Base-by-base conservation (phyloP, 306 rosid species). In the Albizia julibrissin region DNA sequence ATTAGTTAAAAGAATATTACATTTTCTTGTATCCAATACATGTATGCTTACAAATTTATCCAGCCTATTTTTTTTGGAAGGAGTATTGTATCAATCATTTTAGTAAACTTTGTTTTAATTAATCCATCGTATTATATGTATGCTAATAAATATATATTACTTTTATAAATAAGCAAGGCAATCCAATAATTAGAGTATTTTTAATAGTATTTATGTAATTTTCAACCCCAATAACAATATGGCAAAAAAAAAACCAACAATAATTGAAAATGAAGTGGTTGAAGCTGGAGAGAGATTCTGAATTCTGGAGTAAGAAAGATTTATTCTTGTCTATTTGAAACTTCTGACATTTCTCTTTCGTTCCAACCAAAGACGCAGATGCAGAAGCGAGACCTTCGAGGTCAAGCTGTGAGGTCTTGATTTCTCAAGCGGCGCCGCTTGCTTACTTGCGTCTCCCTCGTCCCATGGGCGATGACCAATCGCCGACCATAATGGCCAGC, bases 391-490 rank as follows among this genome's bases (percentile, higher is more conserved):
- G 46, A 56, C 47, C 26, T 69, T 27, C 76, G 21, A 24, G 42
- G 52, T 34, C n/a, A 5, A 22, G 26, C 59, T 43, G 22, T 84
- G 34, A 44, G 42, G 7, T 46, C 58, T 27, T 42, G 76, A 88
- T 75, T 44, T 61, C 64, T 0, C 42, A 79, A 84, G 79, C 89
- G 91, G 33, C 85, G 91, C 79, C 86, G 86, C 24, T 50, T 79
- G n/a, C 22, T 11, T 14, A 33, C 31, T 24, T 18, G 34, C 24
- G 62, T 59, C 47, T 61, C 8, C 33, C 61, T 64, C 66, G 69
- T 68, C 69, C 62, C 83, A 91, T 93, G 98, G 97, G 88, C 80
- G 97, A 92, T 69, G 94, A 85, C 6, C 88, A 92, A 79, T 77
- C 94, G 40, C 84, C 91, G 62, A 84, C 86, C 10, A 82, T 69